phyloP scores from a whole-genome alignment of 208 protist species.

The Leishmania tarentolae region DNA sequence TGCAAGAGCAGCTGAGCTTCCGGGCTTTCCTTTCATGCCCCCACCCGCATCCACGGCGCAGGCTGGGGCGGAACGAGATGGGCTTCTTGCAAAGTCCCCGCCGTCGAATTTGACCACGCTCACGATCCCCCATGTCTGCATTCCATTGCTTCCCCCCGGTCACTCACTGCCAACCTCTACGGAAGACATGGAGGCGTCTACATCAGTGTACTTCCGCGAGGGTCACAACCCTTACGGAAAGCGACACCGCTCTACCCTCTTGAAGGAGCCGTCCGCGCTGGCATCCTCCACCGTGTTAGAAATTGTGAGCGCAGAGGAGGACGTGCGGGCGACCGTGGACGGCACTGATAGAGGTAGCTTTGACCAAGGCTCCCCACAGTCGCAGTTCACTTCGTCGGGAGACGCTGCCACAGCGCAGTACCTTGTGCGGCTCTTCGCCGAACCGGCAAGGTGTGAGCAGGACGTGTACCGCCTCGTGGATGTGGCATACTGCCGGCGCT shows the following conservation, averaged over 20 bases:
- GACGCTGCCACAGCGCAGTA: slow-evolving; percentile 18
- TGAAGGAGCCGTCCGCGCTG: not conserved
- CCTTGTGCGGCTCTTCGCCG: slow-evolving; percentile 37
- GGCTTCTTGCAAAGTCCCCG: not conserved
- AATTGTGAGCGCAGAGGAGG: slow-evolving; percentile 18
- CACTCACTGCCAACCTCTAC: slow-evolving; percentile 16
- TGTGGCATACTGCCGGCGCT: slow-evolving; percentile 34
- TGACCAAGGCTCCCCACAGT: not conserved
- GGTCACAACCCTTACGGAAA: slow-evolving; percentile 10
- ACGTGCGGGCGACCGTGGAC: not conserved
- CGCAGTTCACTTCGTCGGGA: not conserved
- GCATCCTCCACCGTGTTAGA: slow-evolving; percentile 10
- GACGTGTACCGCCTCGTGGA: slow-evolving; percentile 58
- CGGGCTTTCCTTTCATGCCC: not conserved
- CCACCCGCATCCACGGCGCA: slow-evolving; percentile 3
- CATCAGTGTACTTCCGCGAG: slow-evolving; percentile 18
- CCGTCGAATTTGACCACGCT: not conserved
- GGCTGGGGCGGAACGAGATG: not conserved
- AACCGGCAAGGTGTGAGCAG: slow-evolving; percentile 40
- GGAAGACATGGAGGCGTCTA: slow-evolving; percentile 21
- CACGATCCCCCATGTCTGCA: slow-evolving; percentile 12
- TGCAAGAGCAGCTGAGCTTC: not conserved
- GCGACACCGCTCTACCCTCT: slow-evolving; percentile 11
- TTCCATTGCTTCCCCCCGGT: slow-evolving; percentile 28
- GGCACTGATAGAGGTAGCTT: not conserved